These are phyloP conservation scores for Apocynum venetum DNA, from an alignment of 257 asterid species.

Conservation along the genomic window DNA sequence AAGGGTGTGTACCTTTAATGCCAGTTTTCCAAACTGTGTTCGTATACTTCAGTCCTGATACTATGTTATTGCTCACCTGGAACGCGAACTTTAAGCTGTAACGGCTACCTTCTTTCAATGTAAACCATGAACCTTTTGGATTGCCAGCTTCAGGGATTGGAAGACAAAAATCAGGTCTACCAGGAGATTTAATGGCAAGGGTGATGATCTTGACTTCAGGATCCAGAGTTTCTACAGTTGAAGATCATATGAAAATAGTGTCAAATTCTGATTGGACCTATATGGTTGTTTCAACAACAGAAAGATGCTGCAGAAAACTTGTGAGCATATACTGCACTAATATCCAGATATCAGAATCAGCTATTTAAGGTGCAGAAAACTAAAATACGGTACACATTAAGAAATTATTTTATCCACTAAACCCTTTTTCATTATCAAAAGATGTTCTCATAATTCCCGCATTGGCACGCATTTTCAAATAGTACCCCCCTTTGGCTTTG, in stretches of 20 bases:
- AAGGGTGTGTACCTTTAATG: conserved; percentile 44
- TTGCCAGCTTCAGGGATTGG: conserved; percentile 57
- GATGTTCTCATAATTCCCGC: neutral
- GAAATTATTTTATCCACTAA: neutral
- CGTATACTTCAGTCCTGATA: conserved; percentile 63
- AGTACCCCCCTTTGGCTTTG: neutral
- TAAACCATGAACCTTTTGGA: conserved; percentile 65
- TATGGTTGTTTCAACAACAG: neutral
- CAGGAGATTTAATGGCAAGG: conserved; percentile 58
- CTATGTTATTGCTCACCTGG: conserved; percentile 62
- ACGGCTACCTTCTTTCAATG: conserved; percentile 63
- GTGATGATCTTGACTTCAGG: conserved; percentile 61
- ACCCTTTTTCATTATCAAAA: neutral
- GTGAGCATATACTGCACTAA: neutral
- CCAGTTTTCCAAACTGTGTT: conserved; percentile 80
- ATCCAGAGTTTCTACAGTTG: conserved; percentile 56
- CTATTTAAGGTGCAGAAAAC: neutral
- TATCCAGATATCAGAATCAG: neutral
- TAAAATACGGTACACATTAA: neutral
- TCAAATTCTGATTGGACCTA: neutral
- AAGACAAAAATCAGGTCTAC: conserved; percentile 48
- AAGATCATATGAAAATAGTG: neutral
- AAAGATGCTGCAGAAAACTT: neutral
- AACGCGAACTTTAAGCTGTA: conserved; percentile 58
- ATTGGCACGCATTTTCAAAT: neutral